Conservation (phyloP, 2,329 filamentous ascomycete genomes). For the Xylaria sp. region DNA sequence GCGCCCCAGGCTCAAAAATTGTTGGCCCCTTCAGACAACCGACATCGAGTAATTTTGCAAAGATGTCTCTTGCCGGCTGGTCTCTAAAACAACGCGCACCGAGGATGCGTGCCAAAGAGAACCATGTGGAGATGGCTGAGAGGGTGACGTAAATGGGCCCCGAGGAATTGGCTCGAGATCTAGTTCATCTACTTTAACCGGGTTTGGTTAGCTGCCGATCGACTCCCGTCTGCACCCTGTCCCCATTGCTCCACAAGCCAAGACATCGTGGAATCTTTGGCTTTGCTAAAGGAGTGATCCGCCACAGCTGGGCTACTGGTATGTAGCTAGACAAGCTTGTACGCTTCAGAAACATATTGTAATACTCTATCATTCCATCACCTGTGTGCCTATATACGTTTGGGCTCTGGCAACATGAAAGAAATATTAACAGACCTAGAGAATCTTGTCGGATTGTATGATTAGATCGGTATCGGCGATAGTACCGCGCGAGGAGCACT, state of each 20-base stretch:
- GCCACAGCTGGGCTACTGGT: too few relatives aligned
- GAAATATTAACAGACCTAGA: not conserved
- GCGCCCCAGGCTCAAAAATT: too few relatives aligned
- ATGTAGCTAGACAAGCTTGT: not conserved
- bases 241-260: not conserved
- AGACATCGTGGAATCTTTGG: not conserved
- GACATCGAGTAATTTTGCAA: not conserved
- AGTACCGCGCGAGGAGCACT: not conserved
- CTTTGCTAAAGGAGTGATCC: not conserved
- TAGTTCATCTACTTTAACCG: not conserved
- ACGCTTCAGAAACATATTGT: too few relatives aligned
- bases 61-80: not conserved
- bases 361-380: not conserved
- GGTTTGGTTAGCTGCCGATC: constrained; percentile 11
- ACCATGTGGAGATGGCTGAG: not conserved
- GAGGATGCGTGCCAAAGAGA: constrained; percentile 7
- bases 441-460: not conserved
- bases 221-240: too few relatives aligned
- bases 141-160: not conserved
- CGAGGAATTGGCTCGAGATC: constrained; percentile 1
- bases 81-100: constrained; percentile 3
- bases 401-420: not conserved
- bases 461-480: constrained; percentile 1
- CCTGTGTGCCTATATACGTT: not conserved
- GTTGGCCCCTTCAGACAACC: not conserved